Evolutionary conservation across 768 basidiomycete genomes (phyloP), one percentile per base, ranked within the genome.

Genomic region (Leccinum rimulosum): DNA sequence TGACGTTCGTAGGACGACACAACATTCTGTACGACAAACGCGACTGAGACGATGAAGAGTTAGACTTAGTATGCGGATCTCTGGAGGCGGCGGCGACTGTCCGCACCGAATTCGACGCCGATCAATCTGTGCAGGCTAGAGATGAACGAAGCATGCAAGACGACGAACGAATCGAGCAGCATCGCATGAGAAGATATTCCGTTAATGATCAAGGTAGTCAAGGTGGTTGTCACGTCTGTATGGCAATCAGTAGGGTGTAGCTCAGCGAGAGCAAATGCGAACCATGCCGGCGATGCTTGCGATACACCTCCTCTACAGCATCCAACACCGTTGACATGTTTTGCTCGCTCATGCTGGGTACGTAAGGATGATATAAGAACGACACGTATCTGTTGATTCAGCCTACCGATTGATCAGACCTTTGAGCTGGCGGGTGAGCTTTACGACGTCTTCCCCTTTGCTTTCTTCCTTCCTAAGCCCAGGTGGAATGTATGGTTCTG

Each of bases 111-210:
- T 65, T 96, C 95, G 49, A 93, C 76, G 6, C 95, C 95, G 15
- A 93, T 75, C 31, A 93, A 77, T 70, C 87, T 89, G 73, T 96
- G 84, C 48, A 98, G 73, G 56, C 86, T 84, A 2, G 91, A 85
- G 35, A 96, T 83, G 53, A 98, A 85, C 0, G 92, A 88, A 0
- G 93, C 94, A 67, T 96, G 86, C 1, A 97, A 79, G 12, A 92
- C 86, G 47, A 97, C 92, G 66, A 91, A 95, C 7, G 92, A 92
- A 70, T 96, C 95, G 45, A 97, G 80, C 4, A 93, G 79, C 28
- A 88, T 86, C 0, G 91, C 85, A 70, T 91, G 91, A 17, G 87
- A 82, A 3, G 92, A 85, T 55, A 95, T 91, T 45, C 88, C 86
- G 56, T 87, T 81, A 51, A 94, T 83, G 54, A 96, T 84, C 52